Percentiles rank a stretch among this genome's conserved stretches.
Evolutionary conservation across 176 grass and related monocot genomes (phyloP).

Genomic region (Phoenix dactylifera): DNA sequence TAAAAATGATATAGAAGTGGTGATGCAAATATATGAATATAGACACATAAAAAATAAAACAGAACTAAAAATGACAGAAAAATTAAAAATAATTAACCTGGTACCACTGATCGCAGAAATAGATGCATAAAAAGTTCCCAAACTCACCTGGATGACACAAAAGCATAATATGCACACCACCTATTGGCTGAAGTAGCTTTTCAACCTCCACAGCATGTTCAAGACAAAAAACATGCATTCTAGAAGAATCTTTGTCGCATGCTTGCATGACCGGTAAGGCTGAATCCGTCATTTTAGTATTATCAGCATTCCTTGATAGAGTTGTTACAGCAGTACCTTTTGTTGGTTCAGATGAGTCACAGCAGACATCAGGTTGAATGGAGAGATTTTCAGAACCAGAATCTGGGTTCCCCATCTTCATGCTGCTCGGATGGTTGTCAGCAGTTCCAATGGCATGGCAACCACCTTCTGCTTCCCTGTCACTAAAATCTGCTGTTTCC

Average conservation of each 20-base stretch:
- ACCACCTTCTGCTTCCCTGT: neutral
- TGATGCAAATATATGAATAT: no score
- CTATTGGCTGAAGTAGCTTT: conserved; percentile 67
- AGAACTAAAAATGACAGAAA: no score
- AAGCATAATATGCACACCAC: conserved; percentile 86
- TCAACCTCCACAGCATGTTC: conserved; percentile 92
- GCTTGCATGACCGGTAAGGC: conserved; percentile 38
- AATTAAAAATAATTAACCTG: no score
- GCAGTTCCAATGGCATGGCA: neutral
- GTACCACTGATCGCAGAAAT: no score
- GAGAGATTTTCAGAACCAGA: conserved; percentile 17
- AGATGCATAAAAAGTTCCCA: neutral
- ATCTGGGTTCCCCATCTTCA: neutral
- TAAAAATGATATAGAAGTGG: no score
- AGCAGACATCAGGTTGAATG: conserved; percentile 21
- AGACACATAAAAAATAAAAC: no score
- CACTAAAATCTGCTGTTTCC: conserved; percentile 1
- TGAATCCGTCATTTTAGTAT: conserved; percentile 24
- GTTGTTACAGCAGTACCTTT: conserved; percentile 18
- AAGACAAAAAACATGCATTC: conserved; percentile 99
- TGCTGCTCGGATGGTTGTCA: neutral
- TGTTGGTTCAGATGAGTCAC: conserved; percentile 22
- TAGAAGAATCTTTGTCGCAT: conserved; percentile 71
- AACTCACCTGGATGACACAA: conserved; percentile 86
- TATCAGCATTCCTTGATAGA: conserved; percentile 28